Evolutionary conservation across 441 rosid genomes (phyloP).

Genomic region (Corymbia calophylla): DNA sequence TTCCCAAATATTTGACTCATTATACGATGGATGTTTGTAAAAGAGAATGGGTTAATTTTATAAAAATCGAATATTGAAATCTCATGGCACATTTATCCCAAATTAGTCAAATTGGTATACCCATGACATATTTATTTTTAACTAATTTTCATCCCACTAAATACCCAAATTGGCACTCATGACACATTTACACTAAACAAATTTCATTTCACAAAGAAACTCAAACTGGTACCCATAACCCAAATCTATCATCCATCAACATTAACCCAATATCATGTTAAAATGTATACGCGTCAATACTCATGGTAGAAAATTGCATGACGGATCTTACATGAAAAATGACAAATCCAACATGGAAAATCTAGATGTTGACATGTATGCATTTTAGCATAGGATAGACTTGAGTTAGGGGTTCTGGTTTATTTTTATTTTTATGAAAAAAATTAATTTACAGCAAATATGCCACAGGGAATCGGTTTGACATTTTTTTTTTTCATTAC

Average conservation of each 20-base stretch:
- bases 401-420: too few relatives aligned
- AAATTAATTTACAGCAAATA: too few relatives aligned
- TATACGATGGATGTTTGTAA: not conserved
- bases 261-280: too few relatives aligned
- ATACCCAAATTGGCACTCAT: not conserved
- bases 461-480: rapidly evolving
- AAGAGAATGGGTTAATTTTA: not conserved
- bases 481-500: too few relatives aligned
- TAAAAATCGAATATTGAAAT: too few relatives aligned
- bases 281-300: not conserved
- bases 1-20: not conserved
- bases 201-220: not conserved
- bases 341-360: not conserved
- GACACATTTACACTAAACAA: not conserved
- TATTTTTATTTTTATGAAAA: not conserved
- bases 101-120: too few relatives aligned
- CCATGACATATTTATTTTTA: too few relatives aligned
- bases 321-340: too few relatives aligned
- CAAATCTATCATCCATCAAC: not conserved
- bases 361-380: not conserved
- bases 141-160: not conserved
- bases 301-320: rapidly evolving
- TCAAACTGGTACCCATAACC: not conserved
- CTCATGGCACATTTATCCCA: not conserved
- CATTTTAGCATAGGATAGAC: not conserved